phyloP scores from a whole-genome alignment of 345 rosid species.

The Erysimum cheiranthoides region DNA sequence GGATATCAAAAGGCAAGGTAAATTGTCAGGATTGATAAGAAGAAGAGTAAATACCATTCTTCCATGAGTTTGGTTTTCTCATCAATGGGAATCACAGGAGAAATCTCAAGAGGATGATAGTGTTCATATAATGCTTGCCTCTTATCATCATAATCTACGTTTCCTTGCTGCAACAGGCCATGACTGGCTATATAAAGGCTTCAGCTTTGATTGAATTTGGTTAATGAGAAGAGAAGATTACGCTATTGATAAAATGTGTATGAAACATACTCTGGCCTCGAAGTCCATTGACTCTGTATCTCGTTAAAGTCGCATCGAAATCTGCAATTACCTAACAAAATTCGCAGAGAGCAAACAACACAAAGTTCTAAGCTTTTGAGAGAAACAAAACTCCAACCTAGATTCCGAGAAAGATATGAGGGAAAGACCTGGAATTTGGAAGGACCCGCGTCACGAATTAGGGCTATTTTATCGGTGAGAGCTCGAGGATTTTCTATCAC shows the following conservation, averaged over 20 bases:
- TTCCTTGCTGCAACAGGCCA: constrained; percentile 82
- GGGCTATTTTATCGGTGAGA: constrained; percentile 55
- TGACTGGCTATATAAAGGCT: constrained; percentile 66
- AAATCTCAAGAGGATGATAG: constrained; percentile 83
- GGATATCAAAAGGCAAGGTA: neutral
- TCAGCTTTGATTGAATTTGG: constrained; percentile 23
- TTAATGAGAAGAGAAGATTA: constrained; percentile 16
- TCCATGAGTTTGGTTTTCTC: constrained; percentile 95
- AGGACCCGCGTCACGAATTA: constrained; percentile 70
- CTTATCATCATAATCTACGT: constrained; percentile 72
- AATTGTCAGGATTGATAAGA: neutral
- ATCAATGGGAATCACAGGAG: constrained; percentile 66
- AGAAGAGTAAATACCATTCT: constrained; percentile 62
- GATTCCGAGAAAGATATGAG: constrained; percentile 14
- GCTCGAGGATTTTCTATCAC: constrained; percentile 52
- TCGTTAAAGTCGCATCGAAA: constrained; percentile 85
- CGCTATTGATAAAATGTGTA: neutral
- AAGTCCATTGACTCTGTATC: constrained; percentile 61
- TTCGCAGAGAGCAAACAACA: constrained; percentile 19
- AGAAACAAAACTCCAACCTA: constrained; percentile 39
- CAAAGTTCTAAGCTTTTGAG: neutral
- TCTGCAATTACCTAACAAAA: constrained; percentile 61
- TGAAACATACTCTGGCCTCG: constrained; percentile 70
- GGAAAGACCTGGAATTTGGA: constrained; percentile 76
- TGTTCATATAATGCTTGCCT: constrained; percentile 68